Conservation (phyloP, 768 basidiomycete species). For the Leccinum boreale region DNA sequence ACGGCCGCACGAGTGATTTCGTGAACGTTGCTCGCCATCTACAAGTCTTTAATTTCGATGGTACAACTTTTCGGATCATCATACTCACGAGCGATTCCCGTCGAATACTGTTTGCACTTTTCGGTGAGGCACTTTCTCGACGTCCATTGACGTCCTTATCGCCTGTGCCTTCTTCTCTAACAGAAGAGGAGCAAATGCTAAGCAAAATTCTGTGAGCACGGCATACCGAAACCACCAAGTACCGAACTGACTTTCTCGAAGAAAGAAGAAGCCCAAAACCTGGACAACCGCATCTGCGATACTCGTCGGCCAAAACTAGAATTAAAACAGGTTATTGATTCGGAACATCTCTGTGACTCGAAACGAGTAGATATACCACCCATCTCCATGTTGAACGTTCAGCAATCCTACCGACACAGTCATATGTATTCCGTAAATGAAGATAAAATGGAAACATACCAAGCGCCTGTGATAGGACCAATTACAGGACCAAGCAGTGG, state of each 20-base stretch:
- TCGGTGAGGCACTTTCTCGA: slow-evolving; percentile 40
- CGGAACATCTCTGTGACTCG: neutral
- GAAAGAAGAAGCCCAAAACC: slow-evolving; percentile 48
- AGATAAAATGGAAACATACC: slow-evolving; percentile 30
- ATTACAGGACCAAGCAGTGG: slow-evolving; percentile 64
- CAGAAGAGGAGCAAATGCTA: slow-evolving; percentile 30
- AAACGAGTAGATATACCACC: slow-evolving; percentile 45
- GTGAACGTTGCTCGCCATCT: slow-evolving; percentile 54
- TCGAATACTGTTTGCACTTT: slow-evolving; percentile 50
- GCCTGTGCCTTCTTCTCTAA: slow-evolving; percentile 49
- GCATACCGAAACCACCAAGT: neutral
- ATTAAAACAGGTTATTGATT: neutral
- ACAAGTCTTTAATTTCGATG: neutral
- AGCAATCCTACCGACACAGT: slow-evolving; percentile 40
- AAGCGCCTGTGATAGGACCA: slow-evolving; percentile 62
- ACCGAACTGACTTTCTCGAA: slow-evolving; percentile 56
- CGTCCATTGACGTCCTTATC: slow-evolving; percentile 44
- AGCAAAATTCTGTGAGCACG: slow-evolving; percentile 13
- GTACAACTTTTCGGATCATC: neutral
- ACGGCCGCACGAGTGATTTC: slow-evolving; percentile 62
- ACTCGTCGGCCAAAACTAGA: slow-evolving; percentile 64
- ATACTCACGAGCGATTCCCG: slow-evolving; percentile 40
- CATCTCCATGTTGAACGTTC: slow-evolving; percentile 67
- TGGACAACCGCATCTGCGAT: slow-evolving; percentile 57
- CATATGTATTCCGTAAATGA: neutral